Conservation (phyloP, 83 land plant genomes). For the Picea engelmannii region DNA sequence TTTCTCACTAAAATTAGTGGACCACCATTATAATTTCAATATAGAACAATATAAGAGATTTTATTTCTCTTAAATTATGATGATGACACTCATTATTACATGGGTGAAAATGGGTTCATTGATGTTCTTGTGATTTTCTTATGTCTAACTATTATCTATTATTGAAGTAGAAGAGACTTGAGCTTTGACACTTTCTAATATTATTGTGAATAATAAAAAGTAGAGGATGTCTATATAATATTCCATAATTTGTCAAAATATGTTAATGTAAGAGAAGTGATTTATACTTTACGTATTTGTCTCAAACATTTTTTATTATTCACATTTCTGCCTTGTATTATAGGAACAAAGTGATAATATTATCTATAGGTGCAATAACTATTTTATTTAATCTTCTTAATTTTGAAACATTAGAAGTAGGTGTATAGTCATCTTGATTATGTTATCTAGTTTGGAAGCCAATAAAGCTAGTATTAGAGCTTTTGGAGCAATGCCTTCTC, state of each 20-base stretch:
- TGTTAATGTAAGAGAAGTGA: neutral
- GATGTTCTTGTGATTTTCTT: slow-evolving; percentile 66
- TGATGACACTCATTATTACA: slow-evolving; percentile 68
- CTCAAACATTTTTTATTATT: neutral
- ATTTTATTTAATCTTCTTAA: slow-evolving; percentile 53
- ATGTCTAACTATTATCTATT: slow-evolving; percentile 38
- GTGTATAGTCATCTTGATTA: slow-evolving; percentile 75
- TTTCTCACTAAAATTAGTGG: slow-evolving; percentile 42
- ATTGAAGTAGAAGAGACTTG: slow-evolving; percentile 61
- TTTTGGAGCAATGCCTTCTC: slow-evolving; percentile 57
- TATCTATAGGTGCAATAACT: slow-evolving; percentile 57
- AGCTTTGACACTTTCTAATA: slow-evolving; percentile 81
- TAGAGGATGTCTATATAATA: slow-evolving; percentile 14
- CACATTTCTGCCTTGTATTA: slow-evolving; percentile 2
- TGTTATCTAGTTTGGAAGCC: slow-evolving; percentile 71
- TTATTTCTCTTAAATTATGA: slow-evolving; percentile 66
- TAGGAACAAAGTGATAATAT: slow-evolving; percentile 84
- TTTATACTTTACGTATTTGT: neutral
- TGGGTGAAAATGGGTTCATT: slow-evolving; percentile 81
- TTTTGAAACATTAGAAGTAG: slow-evolving; percentile 52
- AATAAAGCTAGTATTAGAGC: slow-evolving; percentile 77
- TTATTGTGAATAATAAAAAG: slow-evolving; percentile 90
- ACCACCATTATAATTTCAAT: slow-evolving; percentile 32
- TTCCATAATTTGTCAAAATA: neutral
- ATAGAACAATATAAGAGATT: slow-evolving; percentile 63